These are phyloP conservation scores for Sphagnum magellanicum DNA, from an alignment of 228 moss, liverwort and hornwort species.

Conservation along the genomic window DNA sequence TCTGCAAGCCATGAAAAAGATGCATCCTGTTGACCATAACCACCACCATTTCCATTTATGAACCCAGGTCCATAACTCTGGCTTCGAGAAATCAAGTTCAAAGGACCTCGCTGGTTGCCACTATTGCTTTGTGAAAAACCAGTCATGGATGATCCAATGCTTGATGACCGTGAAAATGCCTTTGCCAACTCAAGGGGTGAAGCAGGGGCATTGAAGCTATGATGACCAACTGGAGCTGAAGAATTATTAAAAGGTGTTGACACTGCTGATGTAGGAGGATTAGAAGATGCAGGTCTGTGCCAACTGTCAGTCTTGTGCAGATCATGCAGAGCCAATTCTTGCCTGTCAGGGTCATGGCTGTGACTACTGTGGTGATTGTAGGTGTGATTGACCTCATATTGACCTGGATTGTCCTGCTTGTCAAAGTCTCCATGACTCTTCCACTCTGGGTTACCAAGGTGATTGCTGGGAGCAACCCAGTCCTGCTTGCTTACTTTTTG, in stretches of 20 bases:
- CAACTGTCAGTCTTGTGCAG: slow-evolving; percentile 93
- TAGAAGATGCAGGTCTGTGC: slow-evolving; percentile 68
- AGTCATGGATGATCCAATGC: slow-evolving; percentile 56
- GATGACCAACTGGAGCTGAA: slow-evolving; percentile 56
- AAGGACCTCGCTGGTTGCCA: slow-evolving; percentile 56
- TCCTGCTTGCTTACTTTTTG: slow-evolving; percentile 52
- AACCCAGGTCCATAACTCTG: slow-evolving; percentile 57
- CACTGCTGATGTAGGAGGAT: slow-evolving; percentile 39
- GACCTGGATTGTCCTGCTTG: slow-evolving; percentile 41
- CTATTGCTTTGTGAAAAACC: slow-evolving; percentile 51
- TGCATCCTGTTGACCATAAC: slow-evolving; percentile 56
- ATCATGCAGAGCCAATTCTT: slow-evolving; percentile 61
- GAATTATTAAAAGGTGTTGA: slow-evolving; percentile 39
- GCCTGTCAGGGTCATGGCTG: slow-evolving; percentile 53
- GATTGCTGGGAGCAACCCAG: slow-evolving; percentile 27
- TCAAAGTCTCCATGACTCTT: slow-evolving; percentile 58
- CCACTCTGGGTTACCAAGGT: slow-evolving; percentile 39
- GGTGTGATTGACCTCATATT: slow-evolving; percentile 35
- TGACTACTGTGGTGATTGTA: slow-evolving; percentile 54
- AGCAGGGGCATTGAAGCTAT: slow-evolving; percentile 58
- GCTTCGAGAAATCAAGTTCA: slow-evolving; percentile 50
- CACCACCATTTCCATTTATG: slow-evolving; percentile 56
- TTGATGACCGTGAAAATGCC: slow-evolving; percentile 81
- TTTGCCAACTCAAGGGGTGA: slow-evolving; percentile 91
- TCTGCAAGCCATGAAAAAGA: slow-evolving; percentile 97